Evolutionary conservation across 169 alveolate genomes (phyloP).

Genomic region (Eimeria sp.): DNA sequence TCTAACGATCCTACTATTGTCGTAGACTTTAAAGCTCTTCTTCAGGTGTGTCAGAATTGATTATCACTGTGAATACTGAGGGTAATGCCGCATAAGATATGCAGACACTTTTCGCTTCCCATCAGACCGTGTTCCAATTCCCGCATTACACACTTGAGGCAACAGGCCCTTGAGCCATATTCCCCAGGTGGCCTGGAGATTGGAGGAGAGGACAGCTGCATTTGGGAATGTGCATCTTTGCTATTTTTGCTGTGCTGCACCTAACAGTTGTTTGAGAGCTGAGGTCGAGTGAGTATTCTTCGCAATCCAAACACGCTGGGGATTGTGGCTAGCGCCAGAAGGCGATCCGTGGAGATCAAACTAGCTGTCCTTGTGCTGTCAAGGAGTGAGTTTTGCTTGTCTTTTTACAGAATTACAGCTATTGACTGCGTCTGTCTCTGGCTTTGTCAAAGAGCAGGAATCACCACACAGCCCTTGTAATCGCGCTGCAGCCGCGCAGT

Average conservation of each 20-base stretch:
- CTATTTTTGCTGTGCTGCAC: not conserved
- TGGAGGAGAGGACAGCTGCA: not conserved
- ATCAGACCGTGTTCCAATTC: too few species aligned
- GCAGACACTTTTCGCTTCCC: too few species aligned
- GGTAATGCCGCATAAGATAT: too few species aligned
- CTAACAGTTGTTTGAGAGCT: not conserved
- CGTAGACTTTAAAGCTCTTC: too few species aligned
- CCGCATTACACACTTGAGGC: too few species aligned
- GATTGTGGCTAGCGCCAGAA: conserved; percentile 1
- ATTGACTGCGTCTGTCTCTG: not conserved
- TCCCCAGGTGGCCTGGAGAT: not conserved
- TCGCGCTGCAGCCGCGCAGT: conserved; percentile 32
- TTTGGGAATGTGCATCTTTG: not conserved
- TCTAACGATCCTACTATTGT: too few species aligned
- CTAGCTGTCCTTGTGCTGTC: not conserved
- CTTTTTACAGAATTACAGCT: not conserved
- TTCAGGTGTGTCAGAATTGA: too few species aligned
- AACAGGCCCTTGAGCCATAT: not conserved
- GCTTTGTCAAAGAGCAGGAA: not conserved
- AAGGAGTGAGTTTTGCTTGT: not conserved
- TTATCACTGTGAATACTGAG: too few species aligned
- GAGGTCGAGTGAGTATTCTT: not conserved
- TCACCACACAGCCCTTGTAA: conserved; percentile 39
- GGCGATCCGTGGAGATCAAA: not conserved
- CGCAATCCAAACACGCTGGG: not conserved